A percentile compares a stretch with the other conserved stretches of the same genome.
Evolutionary conservation across 148 eudicot species (phyloP).

Genomic region (Rheum nobile): DNA sequence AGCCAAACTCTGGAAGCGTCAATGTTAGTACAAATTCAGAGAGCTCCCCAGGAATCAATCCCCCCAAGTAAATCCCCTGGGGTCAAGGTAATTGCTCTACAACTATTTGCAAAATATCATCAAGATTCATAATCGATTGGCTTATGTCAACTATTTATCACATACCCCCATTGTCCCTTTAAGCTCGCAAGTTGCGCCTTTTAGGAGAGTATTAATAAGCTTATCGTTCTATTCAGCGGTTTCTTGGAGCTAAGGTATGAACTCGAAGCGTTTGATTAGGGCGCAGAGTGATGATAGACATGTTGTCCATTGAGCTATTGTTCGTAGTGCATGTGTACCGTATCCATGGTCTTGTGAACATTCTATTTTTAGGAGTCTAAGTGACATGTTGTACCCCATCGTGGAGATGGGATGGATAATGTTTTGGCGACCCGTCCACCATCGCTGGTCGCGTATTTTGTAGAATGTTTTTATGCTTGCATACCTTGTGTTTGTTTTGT

Average conservation of each 20-base stretch:
- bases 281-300: neutral
- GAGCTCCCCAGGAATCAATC: neutral
- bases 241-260: slow-evolving; percentile 1
- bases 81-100: neutral
- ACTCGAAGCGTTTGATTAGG: neutral
- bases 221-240: neutral
- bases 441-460: too few relatives aligned
- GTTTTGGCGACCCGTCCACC: too few relatives aligned
- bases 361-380: too few relatives aligned
- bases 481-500: too few relatives aligned
- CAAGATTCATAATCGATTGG: neutral
- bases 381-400: too few relatives aligned
- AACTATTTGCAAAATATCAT: neutral
- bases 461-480: too few relatives aligned
- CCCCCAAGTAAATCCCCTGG: neutral
- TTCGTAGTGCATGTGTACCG: neutral
- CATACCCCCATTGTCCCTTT: neutral
- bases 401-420: too few relatives aligned
- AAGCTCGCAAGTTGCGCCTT: neutral
- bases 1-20: neutral
- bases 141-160: neutral
- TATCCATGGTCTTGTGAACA: neutral
- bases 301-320: neutral
- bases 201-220: neutral
- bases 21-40: neutral